phyloP scores from a whole-genome alignment of 495 filamentous ascomycete species.

The Talaromyces adpressus region DNA sequence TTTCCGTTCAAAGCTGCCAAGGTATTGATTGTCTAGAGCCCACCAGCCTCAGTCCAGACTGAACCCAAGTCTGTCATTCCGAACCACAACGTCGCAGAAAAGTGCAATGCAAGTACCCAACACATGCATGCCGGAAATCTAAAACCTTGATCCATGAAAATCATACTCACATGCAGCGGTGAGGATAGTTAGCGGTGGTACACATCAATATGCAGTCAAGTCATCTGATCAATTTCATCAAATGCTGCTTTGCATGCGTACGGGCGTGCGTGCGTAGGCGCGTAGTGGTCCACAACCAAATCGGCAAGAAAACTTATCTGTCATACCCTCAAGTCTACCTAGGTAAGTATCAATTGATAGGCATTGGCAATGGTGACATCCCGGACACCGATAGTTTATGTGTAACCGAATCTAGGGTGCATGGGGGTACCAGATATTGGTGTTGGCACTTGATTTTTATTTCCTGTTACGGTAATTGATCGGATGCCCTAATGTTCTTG shows the following conservation, averaged over 20 bases:
- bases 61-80: background rate
- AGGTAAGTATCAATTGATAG: background rate
- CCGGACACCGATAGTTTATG: background rate
- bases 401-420: background rate
- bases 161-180: background rate
- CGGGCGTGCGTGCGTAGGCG: background rate
- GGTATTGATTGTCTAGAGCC: background rate
- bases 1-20: background rate
- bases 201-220: background rate
- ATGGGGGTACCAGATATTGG: background rate
- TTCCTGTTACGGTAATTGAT: background rate
- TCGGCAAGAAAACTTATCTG: background rate
- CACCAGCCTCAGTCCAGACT: background rate
- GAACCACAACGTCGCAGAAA: background rate
- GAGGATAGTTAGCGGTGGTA: background rate
- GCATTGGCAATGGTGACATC: background rate
- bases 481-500: background rate
- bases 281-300: background rate
- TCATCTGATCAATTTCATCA: slow-evolving; percentile 10
- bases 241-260: background rate
- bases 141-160: background rate
- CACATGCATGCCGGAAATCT: background rate
- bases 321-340: background rate
- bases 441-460: background rate
- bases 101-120: background rate